Evolutionary conservation across 2,329 filamentous ascomycete species (phyloP).

Genomic region (Biscogniauxia mediterranea): DNA sequence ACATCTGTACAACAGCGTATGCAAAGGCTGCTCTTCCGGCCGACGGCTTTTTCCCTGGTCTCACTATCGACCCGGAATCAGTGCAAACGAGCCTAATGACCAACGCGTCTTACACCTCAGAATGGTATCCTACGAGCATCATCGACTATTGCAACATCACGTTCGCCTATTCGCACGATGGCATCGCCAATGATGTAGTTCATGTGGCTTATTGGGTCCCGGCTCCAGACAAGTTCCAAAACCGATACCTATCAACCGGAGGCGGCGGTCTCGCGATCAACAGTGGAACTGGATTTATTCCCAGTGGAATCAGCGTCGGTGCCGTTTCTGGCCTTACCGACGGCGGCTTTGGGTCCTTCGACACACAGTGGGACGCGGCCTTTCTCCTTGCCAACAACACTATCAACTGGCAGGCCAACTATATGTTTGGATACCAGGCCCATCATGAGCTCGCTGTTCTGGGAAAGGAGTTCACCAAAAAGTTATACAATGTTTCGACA

Average conservation of each 20-base stretch:
- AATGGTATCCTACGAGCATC: not conserved
- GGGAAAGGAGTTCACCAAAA: conserved; percentile 42
- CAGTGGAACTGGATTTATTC: conserved; percentile 27
- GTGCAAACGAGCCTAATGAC: too few relatives aligned
- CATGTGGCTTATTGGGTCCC: conserved; percentile 25
- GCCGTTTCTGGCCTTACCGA: conserved; percentile 48
- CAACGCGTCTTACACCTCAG: too few relatives aligned
- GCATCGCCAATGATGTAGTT: conserved; percentile 18
- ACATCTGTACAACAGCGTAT: too few relatives aligned
- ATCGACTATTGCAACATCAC: conserved; percentile 25
- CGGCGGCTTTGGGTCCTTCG: conserved; percentile 49
- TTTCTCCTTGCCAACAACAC: conserved; percentile 40
- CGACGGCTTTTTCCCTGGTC: too few relatives aligned
- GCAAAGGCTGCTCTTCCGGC: too few relatives aligned
- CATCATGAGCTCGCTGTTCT: conserved; percentile 37
- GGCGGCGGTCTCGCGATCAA: conserved; percentile 37
- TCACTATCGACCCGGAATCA: too few relatives aligned
- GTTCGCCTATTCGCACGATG: conserved; percentile 26
- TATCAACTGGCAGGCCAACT: conserved; percentile 35
- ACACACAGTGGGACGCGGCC: conserved; percentile 36
- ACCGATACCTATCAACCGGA: conserved; percentile 34
- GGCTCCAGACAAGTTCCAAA: conserved; percentile 18
- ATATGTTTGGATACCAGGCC: conserved; percentile 40
- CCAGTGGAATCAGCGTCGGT: conserved; percentile 37
- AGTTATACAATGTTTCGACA: conserved; percentile 37